These are phyloP conservation scores for Cercophora newfieldiana DNA, from an alignment of 495 filamentous ascomycete species.

Conservation along the genomic window DNA sequence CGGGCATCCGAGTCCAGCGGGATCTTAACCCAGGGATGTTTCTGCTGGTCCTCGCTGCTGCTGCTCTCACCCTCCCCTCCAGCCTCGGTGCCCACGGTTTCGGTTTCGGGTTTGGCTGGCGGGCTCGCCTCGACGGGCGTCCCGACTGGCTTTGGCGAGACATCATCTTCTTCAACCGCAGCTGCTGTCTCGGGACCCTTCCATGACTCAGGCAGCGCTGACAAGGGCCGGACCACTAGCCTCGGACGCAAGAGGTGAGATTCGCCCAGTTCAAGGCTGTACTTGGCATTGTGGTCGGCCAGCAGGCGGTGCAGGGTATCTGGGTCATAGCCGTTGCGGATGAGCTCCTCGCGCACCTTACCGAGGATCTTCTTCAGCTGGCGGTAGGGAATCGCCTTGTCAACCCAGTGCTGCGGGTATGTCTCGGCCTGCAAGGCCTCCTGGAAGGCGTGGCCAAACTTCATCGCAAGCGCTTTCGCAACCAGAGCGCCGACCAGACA, in stretches of 20 bases:
- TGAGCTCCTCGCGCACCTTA: slow-evolving; percentile 61
- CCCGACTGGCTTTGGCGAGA: slow-evolving; percentile 10
- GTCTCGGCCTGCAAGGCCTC: slow-evolving; percentile 56
- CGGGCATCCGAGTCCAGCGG: slow-evolving; percentile 65
- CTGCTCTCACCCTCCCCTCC: neutral
- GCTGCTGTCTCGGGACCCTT: neutral
- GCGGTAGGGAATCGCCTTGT: slow-evolving; percentile 68
- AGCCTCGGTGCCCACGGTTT: neutral
- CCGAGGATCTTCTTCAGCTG: slow-evolving; percentile 77
- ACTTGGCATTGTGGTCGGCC: slow-evolving; percentile 44
- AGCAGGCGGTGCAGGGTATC: slow-evolving; percentile 58
- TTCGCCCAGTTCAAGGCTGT: slow-evolving; percentile 44
- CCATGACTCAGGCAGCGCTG: neutral
- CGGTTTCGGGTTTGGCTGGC: neutral
- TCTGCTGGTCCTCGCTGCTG: slow-evolving; percentile 1
- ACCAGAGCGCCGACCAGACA: slow-evolving; percentile 21
- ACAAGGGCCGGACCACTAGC: slow-evolving; percentile 28
- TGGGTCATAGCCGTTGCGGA: slow-evolving; percentile 59
- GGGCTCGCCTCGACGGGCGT: neutral
- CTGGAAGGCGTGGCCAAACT: slow-evolving; percentile 71
- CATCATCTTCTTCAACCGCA: neutral
- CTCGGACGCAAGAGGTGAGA: slow-evolving; percentile 29
- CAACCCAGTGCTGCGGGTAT: slow-evolving; percentile 66
- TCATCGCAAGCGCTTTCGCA: slow-evolving; percentile 51
- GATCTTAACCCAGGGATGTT: slow-evolving; percentile 54